A percentile compares a stretch with the other conserved stretches of the same genome.
Conservation (phyloP, 2,329 filamentous ascomycete genomes). For the Monilinia polystroma region DNA sequence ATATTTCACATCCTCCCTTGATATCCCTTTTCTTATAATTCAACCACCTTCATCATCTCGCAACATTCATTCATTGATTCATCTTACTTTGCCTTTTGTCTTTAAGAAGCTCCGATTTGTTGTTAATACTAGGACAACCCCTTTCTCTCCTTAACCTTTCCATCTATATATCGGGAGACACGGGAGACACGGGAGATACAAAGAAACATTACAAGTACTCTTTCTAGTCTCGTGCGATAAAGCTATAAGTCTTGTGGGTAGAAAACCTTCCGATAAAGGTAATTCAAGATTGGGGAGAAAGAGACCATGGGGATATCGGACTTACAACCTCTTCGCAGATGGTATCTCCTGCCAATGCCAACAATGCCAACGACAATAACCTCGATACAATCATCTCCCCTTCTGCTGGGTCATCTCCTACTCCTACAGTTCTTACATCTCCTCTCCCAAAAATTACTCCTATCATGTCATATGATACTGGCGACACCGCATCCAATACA, state of each 20-base stretch:
- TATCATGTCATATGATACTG: slow-evolving; percentile 1
- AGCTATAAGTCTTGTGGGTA: neutral
- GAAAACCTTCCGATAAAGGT: neutral
- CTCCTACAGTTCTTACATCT: neutral
- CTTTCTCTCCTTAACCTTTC: neutral
- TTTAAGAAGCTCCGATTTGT: neutral
- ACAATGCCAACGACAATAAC: neutral
- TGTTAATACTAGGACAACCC: neutral
- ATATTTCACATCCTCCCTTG: no score
- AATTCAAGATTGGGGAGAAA: neutral
- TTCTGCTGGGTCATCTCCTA: neutral
- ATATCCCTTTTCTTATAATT: no score
- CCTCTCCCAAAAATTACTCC: slow-evolving; percentile 4
- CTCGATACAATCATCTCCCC: slow-evolving; percentile 5
- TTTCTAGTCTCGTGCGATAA: neutral
- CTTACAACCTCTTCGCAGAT: slow-evolving; percentile 10
- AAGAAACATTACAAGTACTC: neutral
- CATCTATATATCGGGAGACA: neutral
- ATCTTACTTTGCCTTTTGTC: neutral
- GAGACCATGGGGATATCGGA: neutral
- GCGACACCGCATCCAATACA: slow-evolving; percentile 15
- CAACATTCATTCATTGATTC: neutral
- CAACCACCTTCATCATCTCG: neutral
- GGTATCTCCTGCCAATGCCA: neutral
- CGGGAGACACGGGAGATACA: neutral